These are phyloP conservation scores for Fagopyrum esculentum DNA, from an alignment of 148 eudicot species.

Conservation along the genomic window DNA sequence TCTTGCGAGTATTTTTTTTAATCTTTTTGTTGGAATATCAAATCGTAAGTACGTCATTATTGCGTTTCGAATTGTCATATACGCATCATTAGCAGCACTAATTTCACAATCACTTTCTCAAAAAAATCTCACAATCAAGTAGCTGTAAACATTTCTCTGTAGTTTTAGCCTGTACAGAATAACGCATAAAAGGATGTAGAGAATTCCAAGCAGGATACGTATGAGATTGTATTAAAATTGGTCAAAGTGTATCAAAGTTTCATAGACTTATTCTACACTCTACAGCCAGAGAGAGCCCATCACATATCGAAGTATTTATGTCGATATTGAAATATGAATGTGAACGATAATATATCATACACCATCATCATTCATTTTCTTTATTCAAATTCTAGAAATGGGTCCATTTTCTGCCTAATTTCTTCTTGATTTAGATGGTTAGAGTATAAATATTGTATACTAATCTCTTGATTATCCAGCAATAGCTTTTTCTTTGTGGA, in stretches of 20 bases:
- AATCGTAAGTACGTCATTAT: neutral
- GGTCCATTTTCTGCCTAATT: conserved; percentile 2
- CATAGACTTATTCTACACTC: neutral
- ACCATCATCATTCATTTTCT: neutral
- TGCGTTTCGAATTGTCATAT: neutral
- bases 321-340: neutral
- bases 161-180: neutral
- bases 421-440: neutral
- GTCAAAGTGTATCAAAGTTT: conserved; percentile 6
- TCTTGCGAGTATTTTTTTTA: neutral
- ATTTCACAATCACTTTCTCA: neutral
- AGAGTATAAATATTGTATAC: neutral
- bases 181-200: neutral
- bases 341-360: neutral
- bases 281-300: neutral
- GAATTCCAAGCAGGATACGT: neutral
- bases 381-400: neutral
- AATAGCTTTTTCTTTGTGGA: neutral
- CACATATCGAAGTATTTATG: neutral
- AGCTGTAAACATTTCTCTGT: neutral
- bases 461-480: neutral
- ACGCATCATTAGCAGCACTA: neutral
- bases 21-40: neutral
- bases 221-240: neutral
- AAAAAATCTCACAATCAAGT: neutral